phyloP scores from a whole-genome alignment of 2,329 filamentous ascomycete genomes.

The Grosmannia clavigera region DNA sequence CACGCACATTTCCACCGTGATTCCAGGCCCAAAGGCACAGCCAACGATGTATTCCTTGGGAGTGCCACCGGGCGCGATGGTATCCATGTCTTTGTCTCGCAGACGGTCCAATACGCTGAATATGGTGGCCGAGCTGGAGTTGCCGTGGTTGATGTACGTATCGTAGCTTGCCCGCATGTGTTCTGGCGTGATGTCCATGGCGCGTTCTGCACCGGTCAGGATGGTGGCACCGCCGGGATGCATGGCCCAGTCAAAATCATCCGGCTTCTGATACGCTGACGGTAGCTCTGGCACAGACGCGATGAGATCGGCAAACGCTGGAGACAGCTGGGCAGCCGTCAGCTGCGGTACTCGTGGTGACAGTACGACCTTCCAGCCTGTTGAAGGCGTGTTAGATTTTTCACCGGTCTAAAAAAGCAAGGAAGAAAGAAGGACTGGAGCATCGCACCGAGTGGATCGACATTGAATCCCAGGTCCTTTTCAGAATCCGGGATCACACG shows the following conservation, averaged over 20 bases:
- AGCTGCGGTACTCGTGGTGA: constrained; percentile 48
- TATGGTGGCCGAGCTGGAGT: constrained; percentile 57
- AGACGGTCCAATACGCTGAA: constrained; percentile 54
- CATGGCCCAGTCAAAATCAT: constrained; percentile 61
- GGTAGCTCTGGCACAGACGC: constrained; percentile 32
- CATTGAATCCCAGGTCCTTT: constrained; percentile 51
- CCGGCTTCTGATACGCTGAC: constrained; percentile 28
- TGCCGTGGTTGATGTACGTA: constrained; percentile 55
- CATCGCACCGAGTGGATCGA: constrained; percentile 43
- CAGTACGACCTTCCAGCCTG: constrained; percentile 55
- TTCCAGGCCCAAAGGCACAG: constrained; percentile 59
- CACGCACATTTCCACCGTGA: constrained; percentile 56
- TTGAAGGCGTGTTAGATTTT: background rate
- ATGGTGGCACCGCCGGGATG: constrained; percentile 59
- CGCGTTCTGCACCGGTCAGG: constrained; percentile 47
- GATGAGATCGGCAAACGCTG: constrained; percentile 43
- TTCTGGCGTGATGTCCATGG: constrained; percentile 44
- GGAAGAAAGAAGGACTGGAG: background rate
- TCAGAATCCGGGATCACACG: constrained; percentile 49
- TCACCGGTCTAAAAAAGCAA: no score
- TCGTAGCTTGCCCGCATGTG: constrained; percentile 60
- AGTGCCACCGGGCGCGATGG: constrained; percentile 34
- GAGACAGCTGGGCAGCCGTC: constrained; percentile 35
- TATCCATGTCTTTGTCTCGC: constrained; percentile 47
- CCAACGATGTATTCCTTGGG: constrained; percentile 48